Percentiles rank a stretch among this genome's conserved stretches.
phyloP scores from a whole-genome alignment of 2,329 filamentous ascomycete genomes.

The Aureobasidium sp. region DNA sequence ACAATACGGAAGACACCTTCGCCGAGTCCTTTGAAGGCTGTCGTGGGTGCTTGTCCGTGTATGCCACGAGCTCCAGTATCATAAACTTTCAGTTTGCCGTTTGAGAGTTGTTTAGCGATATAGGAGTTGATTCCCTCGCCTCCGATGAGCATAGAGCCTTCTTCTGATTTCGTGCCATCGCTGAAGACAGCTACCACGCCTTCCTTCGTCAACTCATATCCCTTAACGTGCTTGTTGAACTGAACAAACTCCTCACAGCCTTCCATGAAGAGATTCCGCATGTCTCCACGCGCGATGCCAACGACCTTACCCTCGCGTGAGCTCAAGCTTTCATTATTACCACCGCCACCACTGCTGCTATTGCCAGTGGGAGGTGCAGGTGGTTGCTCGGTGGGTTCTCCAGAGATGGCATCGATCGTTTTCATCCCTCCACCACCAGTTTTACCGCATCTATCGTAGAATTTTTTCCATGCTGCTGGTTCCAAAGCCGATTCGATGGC shows the following conservation, averaged over 20 bases:
- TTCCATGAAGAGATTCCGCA: constrained; percentile 50
- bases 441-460: constrained; percentile 52
- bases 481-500: constrained; percentile 51
- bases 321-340: constrained; percentile 25
- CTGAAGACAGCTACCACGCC: constrained; percentile 51
- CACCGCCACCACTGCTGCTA: constrained; percentile 9
- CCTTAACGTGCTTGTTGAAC: constrained; percentile 48
- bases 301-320: constrained; percentile 52
- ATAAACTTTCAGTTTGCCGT: constrained; percentile 50
- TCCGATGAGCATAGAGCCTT: constrained; percentile 51
- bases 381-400: constrained; percentile 29
- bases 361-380: constrained; percentile 12
- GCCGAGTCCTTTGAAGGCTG: constrained; percentile 52
- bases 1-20: constrained; percentile 53
- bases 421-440: constrained; percentile 48
- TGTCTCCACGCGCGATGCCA: constrained; percentile 54
- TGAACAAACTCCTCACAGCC: constrained; percentile 48
- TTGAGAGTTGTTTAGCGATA: constrained; percentile 51
- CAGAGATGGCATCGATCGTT: constrained; percentile 45
- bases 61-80: constrained; percentile 57
- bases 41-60: constrained; percentile 55
- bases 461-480: constrained; percentile 36
- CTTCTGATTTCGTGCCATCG: constrained; percentile 50
- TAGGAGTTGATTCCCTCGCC: constrained; percentile 56
- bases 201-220: constrained; percentile 47